These are phyloP conservation scores for Xylaria sp. DNA, from an alignment of 2,329 filamentous ascomycete genomes.

Conservation along the genomic window DNA sequence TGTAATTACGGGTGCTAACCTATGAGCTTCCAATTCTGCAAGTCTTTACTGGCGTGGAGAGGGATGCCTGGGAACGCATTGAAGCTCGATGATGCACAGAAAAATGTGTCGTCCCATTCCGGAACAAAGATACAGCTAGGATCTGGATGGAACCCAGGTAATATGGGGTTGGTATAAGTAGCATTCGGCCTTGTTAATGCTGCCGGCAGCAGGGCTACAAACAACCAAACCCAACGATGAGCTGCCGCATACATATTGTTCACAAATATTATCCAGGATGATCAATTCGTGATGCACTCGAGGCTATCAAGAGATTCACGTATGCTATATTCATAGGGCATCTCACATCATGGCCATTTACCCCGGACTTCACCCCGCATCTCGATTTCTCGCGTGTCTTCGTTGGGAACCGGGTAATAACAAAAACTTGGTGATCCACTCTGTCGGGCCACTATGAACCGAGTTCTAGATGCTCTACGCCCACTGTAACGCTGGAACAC, in stretches of 20 bases:
- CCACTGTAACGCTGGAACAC: neutral
- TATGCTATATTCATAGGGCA: neutral
- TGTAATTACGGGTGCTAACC: slow-evolving; percentile 32
- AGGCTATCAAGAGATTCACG: slow-evolving; percentile 9
- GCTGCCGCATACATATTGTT: slow-evolving; percentile 10
- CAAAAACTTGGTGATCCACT: slow-evolving; percentile 16
- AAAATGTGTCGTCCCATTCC: slow-evolving; percentile 54
- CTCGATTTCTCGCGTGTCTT: slow-evolving; percentile 10
- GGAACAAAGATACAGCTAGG: slow-evolving; percentile 57
- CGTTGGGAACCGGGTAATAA: slow-evolving; percentile 25
- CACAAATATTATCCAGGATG: neutral
- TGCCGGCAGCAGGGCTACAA: slow-evolving; percentile 19
- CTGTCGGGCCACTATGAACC: slow-evolving; percentile 24
- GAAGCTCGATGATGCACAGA: slow-evolving; percentile 59
- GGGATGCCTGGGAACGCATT: slow-evolving; percentile 58
- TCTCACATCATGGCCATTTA: neutral
- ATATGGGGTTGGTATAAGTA: slow-evolving; percentile 55
- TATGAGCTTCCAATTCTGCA: slow-evolving; percentile 54
- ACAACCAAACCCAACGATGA: slow-evolving; percentile 19
- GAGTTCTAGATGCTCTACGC: slow-evolving; percentile 10
- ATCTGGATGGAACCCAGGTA: slow-evolving; percentile 59
- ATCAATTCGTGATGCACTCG: neutral
- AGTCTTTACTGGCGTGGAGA: slow-evolving; percentile 57
- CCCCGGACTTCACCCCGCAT: slow-evolving; percentile 28
- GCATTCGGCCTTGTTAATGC: slow-evolving; percentile 40